phyloP scores from a whole-genome alignment of 306 rosid genomes.

The Gillenia trifoliata region DNA sequence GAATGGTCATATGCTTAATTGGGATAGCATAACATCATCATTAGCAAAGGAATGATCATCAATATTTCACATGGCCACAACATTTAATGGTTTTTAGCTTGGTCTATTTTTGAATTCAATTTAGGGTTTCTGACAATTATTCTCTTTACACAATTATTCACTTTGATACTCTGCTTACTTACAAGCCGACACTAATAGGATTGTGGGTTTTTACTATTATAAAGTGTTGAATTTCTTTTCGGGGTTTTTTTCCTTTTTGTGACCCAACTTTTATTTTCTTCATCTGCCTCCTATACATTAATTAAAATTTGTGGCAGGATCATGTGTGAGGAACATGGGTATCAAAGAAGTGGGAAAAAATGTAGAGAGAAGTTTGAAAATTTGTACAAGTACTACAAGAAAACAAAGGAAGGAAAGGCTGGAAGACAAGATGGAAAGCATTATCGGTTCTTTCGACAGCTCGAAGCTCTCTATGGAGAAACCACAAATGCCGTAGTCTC shows the following conservation, averaged over 20 bases:
- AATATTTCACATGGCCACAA: constrained; percentile 1
- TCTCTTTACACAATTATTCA: neutral
- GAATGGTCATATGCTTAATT: constrained; percentile 27
- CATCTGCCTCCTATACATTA: neutral
- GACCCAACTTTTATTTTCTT: neutral
- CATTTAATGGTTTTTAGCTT: neutral
- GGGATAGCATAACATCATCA: constrained; percentile 13
- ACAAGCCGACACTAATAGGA: neutral
- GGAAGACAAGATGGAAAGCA: constrained; percentile 97
- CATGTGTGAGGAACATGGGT: constrained; percentile 85
- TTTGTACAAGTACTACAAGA: constrained; percentile 93
- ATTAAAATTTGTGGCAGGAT: constrained; percentile 41
- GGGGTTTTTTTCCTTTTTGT: neutral
- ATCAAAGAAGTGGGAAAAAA: constrained; percentile 97
- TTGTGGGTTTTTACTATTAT: neutral
- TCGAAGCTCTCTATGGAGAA: constrained; percentile 95
- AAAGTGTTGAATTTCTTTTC: neutral
- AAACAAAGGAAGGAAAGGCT: constrained; percentile 91
- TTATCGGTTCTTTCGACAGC: constrained; percentile 94
- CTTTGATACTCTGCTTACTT: neutral
- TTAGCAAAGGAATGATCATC: constrained; percentile 4
- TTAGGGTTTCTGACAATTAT: constrained; percentile 37
- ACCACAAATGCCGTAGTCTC: constrained; percentile 12
- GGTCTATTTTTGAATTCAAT: constrained; percentile 1
- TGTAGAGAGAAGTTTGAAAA: constrained; percentile 97